These are phyloP conservation scores for Zanthoxylum bungeanum DNA, from an alignment of 345 rosid genomes.

Conservation along the genomic window DNA sequence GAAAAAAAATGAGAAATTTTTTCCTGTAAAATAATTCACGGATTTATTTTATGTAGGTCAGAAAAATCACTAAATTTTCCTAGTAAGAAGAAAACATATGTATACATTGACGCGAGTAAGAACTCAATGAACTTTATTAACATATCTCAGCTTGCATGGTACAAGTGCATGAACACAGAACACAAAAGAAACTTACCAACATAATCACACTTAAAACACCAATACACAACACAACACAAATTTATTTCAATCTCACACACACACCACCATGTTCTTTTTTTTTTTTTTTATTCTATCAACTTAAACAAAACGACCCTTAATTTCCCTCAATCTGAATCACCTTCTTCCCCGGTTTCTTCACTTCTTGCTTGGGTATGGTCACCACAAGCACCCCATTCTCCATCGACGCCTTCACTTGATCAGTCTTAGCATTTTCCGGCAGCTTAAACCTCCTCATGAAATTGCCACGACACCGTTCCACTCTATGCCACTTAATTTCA, in stretches of 20 bases:
- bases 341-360: conserved; percentile 35
- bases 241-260: not conserved
- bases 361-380: conserved; percentile 32
- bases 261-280: not conserved
- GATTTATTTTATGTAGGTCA: no score
- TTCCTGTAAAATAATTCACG: no score
- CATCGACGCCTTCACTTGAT: conserved; percentile 38
- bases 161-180: no score
- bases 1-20: no score
- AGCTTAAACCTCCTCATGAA: conserved; percentile 44
- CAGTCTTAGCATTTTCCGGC: conserved; percentile 41
- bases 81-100: no score
- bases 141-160: no score
- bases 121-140: no score
- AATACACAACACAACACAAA: no score
- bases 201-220: not conserved
- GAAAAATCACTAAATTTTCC: no score
- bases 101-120: no score
- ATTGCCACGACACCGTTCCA: conserved; percentile 35
- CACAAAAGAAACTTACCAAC: no score
- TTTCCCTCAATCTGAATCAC: conserved; percentile 35
- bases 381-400: conserved; percentile 49
- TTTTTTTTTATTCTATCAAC: not conserved
- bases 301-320: not conserved
- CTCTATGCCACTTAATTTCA: conserved; percentile 41